These are phyloP conservation scores for Galerina marginata DNA, from an alignment of 768 basidiomycete species.

Conservation along the genomic window DNA sequence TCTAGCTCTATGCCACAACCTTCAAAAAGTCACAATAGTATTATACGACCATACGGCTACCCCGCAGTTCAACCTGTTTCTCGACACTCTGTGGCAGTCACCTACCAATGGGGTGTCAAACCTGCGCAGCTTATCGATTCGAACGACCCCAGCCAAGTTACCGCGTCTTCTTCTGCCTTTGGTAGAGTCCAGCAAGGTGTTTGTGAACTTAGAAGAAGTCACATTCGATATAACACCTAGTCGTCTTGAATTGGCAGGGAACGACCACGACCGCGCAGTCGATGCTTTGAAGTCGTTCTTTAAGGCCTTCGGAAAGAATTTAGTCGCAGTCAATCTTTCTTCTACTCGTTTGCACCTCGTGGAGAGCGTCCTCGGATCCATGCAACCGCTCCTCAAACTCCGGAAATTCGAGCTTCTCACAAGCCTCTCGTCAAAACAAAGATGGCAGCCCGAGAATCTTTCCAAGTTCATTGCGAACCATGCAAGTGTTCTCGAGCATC, in stretches of 20 bases:
- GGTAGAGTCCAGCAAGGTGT: background rate
- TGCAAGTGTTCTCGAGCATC: background rate
- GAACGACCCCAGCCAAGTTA: background rate
- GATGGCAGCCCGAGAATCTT: background rate
- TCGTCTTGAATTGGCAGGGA: background rate
- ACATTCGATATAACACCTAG: background rate
- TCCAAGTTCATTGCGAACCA: background rate
- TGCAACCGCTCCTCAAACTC: background rate
- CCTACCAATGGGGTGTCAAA: background rate
- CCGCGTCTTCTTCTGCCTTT: background rate
- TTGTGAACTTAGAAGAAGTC: background rate
- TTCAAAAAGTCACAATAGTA: constrained; percentile 28
- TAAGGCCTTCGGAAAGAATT: background rate
- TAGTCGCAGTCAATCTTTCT: background rate
- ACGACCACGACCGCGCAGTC: background rate
- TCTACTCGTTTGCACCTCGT: background rate
- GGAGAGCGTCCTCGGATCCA: background rate
- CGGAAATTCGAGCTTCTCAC: background rate
- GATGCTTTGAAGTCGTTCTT: background rate
- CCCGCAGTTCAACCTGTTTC: background rate
- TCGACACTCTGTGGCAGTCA: background rate
- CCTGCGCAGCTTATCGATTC: background rate
- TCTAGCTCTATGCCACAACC: constrained; percentile 16
- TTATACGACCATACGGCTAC: constrained; percentile 22
- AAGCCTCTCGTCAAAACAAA: background rate